Base-by-base conservation (phyloP, 306 rosid species). In the Vachellia collinsii region DNA sequence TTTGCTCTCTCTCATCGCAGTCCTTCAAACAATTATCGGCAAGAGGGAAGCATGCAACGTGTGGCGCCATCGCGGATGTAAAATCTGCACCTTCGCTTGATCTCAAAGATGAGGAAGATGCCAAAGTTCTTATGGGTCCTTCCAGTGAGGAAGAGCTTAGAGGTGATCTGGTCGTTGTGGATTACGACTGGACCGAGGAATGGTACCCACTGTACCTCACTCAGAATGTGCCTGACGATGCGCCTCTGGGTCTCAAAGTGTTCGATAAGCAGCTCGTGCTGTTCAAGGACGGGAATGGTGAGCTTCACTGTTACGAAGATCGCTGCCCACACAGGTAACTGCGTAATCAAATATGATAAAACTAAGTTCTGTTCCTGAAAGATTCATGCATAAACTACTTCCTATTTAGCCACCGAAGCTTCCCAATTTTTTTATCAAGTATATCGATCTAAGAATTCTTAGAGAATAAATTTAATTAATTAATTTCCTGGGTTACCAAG, bases 141-240 rank as follows among this genome's bases (percentile, higher is more conserved):
- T 70, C 90, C 7, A 76, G 68, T 8, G 94, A 88, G 43, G 93
- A 86, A 70, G 89, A 92, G 77, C 51, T 80, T 5, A 84, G 78
- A 58, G 86, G 81, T 65, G 83, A 72, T 9, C 82, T 80, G 78
- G 51, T 37, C 19, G 82, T 81, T 83, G 97, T 80, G 42, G 93
- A 90, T 5, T 95, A 95, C 66, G 87, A 91, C 16, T 95, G 99
- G 99, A 89, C 89, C 1, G 84, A 93, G 76, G 99, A 95, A 81
- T 95, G 99, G 99, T 95, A 95, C 82, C 99, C 99, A 6, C 67
- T 95, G 79, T 95, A 95, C 74, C 88, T 95, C 46, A 79, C 98
- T 29, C 46, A 77, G 87, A 79, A 90, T 75, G 83, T 93, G 38
- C 99, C 99, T 0, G 85, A 87, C 2, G 99, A 95, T 74, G 97